These are phyloP conservation scores for Aureobasidium sp. DNA, from an alignment of 2,329 filamentous ascomycete genomes.

Conservation along the genomic window DNA sequence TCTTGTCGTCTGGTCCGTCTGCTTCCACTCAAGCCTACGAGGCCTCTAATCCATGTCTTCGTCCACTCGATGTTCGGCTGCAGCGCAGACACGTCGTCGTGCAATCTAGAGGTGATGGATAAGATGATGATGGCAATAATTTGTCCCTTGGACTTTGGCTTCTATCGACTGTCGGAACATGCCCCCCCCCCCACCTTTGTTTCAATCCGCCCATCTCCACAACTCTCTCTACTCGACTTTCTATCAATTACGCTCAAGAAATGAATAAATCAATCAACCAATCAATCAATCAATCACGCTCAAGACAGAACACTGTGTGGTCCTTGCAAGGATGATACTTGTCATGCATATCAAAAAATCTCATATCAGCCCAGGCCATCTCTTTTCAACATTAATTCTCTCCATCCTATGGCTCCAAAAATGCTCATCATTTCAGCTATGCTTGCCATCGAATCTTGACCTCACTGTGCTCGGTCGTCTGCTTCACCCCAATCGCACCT, in stretches of 20 bases:
- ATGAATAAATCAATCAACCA: not conserved
- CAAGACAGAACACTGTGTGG: too few relatives aligned
- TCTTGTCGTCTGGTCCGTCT: not conserved
- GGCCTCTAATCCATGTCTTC: too few relatives aligned
- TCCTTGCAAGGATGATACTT: too few relatives aligned
- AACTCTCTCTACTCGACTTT: not conserved
- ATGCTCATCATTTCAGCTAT: not conserved
- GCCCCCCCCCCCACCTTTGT: not conserved
- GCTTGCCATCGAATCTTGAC: not conserved
- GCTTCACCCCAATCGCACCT: not conserved
- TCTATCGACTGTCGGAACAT: too few relatives aligned
- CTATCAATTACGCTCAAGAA: not conserved
- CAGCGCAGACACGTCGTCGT: too few relatives aligned
- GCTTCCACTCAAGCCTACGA: not conserved
- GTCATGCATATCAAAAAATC: not conserved
- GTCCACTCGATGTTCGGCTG: too few relatives aligned
- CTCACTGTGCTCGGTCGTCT: not conserved
- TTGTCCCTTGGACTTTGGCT: too few relatives aligned
- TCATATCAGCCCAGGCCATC: not conserved
- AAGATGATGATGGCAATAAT: conserved; percentile 3
- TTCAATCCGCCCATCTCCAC: not conserved
- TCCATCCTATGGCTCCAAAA: not conserved
- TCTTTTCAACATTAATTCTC: not conserved
- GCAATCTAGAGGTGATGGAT: not conserved
- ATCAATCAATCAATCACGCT: not conserved